phyloP scores from a whole-genome alignment of 208 protist genomes.

The Trypanosoma brucei region DNA sequence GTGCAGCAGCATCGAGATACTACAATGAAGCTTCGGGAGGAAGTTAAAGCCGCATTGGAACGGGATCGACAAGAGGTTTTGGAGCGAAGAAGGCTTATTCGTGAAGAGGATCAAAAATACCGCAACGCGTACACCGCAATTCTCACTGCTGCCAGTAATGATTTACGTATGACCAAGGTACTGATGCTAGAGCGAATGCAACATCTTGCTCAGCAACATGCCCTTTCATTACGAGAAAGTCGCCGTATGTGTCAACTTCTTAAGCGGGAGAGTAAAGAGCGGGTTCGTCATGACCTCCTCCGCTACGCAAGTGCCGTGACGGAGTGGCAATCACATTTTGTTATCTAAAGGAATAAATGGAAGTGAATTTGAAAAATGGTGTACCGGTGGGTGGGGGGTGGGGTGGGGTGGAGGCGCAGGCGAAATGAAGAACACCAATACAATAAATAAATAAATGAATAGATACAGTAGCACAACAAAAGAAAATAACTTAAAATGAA shows the following conservation, averaged over 20 bases:
- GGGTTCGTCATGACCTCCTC: constrained; percentile 51
- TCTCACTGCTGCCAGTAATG: constrained; percentile 68
- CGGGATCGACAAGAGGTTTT: constrained; percentile 28
- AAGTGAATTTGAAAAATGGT: neutral
- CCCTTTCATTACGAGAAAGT: constrained; percentile 60
- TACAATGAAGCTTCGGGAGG: constrained; percentile 39
- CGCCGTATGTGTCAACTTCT: constrained; percentile 58
- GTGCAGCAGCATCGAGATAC: constrained; percentile 51
- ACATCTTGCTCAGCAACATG: constrained; percentile 64
- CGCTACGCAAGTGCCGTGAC: constrained; percentile 65
- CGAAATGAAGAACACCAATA: too few species aligned
- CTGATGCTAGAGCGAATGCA: constrained; percentile 69
- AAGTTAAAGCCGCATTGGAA: constrained; percentile 32
- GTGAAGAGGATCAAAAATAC: constrained; percentile 79
- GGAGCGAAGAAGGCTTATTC: constrained; percentile 52
- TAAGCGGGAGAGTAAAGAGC: constrained; percentile 50
- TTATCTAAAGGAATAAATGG: neutral
- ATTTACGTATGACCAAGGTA: constrained; percentile 43
- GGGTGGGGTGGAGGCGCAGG: too few species aligned
- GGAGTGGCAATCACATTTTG: constrained; percentile 72
- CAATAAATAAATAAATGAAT: too few species aligned
- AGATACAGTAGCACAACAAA: too few species aligned
- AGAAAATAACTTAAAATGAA: too few species aligned
- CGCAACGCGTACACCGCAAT: constrained; percentile 60
- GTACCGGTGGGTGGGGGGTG: too few species aligned